Evolutionary conservation across 768 basidiomycete species (phyloP), one percentile per base, ranked within the genome.

Genomic region (Lentinula edodes): DNA sequence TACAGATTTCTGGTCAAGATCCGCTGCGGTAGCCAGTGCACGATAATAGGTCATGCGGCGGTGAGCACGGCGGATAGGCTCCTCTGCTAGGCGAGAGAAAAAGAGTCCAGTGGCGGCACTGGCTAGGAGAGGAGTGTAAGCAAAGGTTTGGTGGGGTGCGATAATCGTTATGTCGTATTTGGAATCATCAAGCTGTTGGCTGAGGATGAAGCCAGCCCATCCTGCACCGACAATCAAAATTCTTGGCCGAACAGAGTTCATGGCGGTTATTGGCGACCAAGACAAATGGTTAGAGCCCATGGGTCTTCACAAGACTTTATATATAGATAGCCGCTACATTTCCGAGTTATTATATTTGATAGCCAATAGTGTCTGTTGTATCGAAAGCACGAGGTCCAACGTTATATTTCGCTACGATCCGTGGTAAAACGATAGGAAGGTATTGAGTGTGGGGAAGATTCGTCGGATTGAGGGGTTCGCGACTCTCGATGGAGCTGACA

Each of bases 21-120:
- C 55, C 3, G 23, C 38, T 6, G 38, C 12, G 38, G 55, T 56
- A 10, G 55, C 55, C 13, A 36, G 38, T 15, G 55, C 55, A 45
- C 55, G 55, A 23, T 56, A 56, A 32, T 56, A 56, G 36, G 38
- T 34, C 15, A 20, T 56, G 18, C 20, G 38, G 12, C 55, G 38
- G n/a, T 41, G 16, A 5, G 55, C 55, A 18, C 42, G 55, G 15
- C 55, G 55, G 38, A 56, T 56, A 20, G 55, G 55, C 20, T 56
- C 55, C 28, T 56, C 55, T 41, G 55, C 55, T 12, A 56, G 38
- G 10, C 55, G 36, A n/a, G 55, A 56, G 10, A 56, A 56, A 20
- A 56, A 56, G 55, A 56, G 55, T 13, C 55, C 55, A 6, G 55
- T 56, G 15, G 55, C 55, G 42, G 55, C 55, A 16, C 55, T 56